phyloP scores from a whole-genome alignment of 1,284 basidiomycete species.

The Ustilago shanxiensis region DNA sequence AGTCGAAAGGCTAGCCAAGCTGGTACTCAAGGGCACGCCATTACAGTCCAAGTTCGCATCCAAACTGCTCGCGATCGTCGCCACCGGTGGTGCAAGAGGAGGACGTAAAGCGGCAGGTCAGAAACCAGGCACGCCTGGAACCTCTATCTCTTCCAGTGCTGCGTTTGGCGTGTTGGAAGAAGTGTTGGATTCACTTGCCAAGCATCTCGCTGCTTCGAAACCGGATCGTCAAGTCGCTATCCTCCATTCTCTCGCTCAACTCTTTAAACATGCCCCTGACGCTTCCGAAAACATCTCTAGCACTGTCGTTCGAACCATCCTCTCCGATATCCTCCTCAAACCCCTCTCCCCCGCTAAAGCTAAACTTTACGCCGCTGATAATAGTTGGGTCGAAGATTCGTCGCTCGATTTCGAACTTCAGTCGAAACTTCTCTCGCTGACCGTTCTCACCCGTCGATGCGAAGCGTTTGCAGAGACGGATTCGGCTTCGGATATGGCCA shows the following conservation, averaged over 20 bases:
- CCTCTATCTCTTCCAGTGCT: constrained; percentile 32
- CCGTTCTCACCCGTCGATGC: constrained; percentile 57
- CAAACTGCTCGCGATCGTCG: constrained; percentile 76
- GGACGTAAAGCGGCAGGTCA: constrained; percentile 32
- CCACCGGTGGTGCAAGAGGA: constrained; percentile 36
- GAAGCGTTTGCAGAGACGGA: constrained; percentile 48
- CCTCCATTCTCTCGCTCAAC: constrained; percentile 80
- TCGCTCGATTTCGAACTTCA: constrained; percentile 42
- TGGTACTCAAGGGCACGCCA: constrained; percentile 77
- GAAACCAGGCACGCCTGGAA: constrained; percentile 27
- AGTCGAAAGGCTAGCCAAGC: constrained; percentile 77
- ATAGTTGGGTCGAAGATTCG: constrained; percentile 57
- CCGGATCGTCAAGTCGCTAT: constrained; percentile 77
- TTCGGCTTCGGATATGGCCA: constrained; percentile 46
- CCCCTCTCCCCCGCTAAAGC: constrained; percentile 33
- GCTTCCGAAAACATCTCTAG: constrained; percentile 84
- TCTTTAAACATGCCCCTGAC: constrained; percentile 79
- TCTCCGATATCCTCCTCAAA: constrained; percentile 70
- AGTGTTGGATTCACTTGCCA: constrained; percentile 75
- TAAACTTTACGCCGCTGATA: constrained; percentile 35
- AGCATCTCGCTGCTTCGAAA: constrained; percentile 74
- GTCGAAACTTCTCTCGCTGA: constrained; percentile 50
- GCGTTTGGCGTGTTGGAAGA: constrained; percentile 54
- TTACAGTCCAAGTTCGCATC: constrained; percentile 89
- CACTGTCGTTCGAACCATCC: constrained; percentile 80